Base-by-base conservation (phyloP, 2,329 filamentous ascomycete genomes). In the Ramularia collo-cygni region DNA sequence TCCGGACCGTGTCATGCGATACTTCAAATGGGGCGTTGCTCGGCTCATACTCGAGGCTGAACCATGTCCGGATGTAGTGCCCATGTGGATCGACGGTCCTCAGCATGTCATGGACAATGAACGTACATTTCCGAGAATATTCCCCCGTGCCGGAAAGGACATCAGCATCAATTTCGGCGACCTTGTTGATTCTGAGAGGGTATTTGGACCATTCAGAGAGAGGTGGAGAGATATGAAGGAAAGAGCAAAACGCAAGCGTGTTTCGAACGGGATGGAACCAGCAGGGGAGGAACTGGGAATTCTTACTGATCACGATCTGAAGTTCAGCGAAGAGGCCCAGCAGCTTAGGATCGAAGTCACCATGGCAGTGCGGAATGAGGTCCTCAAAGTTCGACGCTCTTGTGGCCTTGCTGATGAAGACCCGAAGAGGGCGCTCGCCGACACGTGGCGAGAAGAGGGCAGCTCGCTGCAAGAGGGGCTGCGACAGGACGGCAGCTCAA, bases 1-100 rank as follows among this genome's bases (percentile, higher is more conserved):
- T 51, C 76, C 83, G 1, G 70, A 79, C 29, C 79, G 80, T 54
- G 78, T 81, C 6, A 81, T 96, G 72, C 83, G 92, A 19, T 98
- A 98, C 67, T 96, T 96, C 76, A 95, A 95, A 69, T 98, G 92
- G 92, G 92, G 92, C 1, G 74, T 96, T 2, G 87, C 90, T 5
- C 79, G 92, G 2, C 73, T 96, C 42, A 92, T 98, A 42, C 77
- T 98, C 33, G 92, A 98, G 64, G 78, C 83, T 33, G 84, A 90
- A 35, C 86, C 87, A 3, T 81, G 85, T 47, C 92, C 92, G 0
- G 85, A 93, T 52, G 76, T 98, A 14, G 76, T 98, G 26, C 88
- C 92, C 30, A 90, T 98, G 66, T 98, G 93, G 71, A 82, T 96
- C 35, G 86, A 95, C 56, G 92, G 92, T 18, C 84, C 85, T 12